Percentiles rank a stretch among this genome's conserved stretches.
Evolutionary conservation across 148 eudicot genomes (phyloP).

Genomic region (Camellia sinensis): DNA sequence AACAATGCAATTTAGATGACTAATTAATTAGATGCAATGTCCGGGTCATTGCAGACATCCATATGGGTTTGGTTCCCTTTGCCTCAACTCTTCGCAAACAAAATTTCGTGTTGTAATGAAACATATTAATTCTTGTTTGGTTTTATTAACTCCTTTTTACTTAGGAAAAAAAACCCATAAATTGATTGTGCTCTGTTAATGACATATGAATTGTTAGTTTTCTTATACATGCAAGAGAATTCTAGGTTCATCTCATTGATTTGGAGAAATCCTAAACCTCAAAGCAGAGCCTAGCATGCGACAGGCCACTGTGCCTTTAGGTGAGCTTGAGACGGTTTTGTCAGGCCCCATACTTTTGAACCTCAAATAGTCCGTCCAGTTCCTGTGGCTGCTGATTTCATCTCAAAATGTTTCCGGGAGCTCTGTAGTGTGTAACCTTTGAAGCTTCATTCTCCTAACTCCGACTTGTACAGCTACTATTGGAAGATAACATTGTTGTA

Average conservation of each 20-base stretch:
- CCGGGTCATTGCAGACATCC: no score
- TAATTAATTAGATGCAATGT: no score
- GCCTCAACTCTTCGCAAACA: neutral
- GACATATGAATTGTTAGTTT: neutral
- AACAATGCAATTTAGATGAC: no score
- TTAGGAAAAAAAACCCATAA: neutral
- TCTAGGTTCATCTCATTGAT: conserved; percentile 64
- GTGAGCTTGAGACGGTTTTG: conserved; percentile 50
- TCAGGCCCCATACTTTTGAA: neutral
- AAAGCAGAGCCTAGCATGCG: conserved; percentile 98
- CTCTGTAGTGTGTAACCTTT: neutral
- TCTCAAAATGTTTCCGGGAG: neutral
- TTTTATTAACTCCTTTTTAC: neutral
- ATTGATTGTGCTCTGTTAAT: neutral
- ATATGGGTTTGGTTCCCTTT: no score
- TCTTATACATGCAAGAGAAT: conserved; percentile 54
- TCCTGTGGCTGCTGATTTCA: neutral
- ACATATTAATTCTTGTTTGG: no score
- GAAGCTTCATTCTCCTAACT: neutral
- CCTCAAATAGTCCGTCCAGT: neutral
- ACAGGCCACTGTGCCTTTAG: conserved; percentile 75
- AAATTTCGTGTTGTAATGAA: neutral
- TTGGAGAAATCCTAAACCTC: conserved; percentile 62
- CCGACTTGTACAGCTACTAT: conserved; percentile 5
- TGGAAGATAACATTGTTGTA: neutral